Evolutionary conservation across 1,139 yeast species (phyloP).

Genomic region (Geotrichum restrictum): DNA sequence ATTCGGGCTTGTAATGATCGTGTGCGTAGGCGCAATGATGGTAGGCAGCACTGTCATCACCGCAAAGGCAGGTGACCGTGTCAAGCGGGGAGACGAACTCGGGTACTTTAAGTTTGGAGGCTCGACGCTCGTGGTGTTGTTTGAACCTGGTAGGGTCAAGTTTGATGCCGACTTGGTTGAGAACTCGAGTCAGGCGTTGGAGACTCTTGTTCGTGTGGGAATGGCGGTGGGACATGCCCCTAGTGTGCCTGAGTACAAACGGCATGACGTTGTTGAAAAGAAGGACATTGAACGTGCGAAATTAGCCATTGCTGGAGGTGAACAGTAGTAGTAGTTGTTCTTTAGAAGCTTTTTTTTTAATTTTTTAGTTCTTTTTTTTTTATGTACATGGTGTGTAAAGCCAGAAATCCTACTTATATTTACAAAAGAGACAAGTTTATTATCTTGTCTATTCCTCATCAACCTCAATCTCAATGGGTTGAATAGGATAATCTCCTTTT

Average conservation of each 20-base stretch:
- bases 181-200: conserved; percentile 67
- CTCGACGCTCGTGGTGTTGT: conserved; percentile 68
- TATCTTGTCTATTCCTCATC: no score
- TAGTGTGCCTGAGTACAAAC: conserved; percentile 26
- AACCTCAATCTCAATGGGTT: conserved; percentile 18
- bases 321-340: no score
- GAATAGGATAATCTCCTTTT: conserved; percentile 40
- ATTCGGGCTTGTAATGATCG: conserved; percentile 73
- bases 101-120: conserved; percentile 98
- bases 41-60: conserved; percentile 85
- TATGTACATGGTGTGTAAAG: neutral
- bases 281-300: conserved; percentile 28
- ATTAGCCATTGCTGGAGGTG: conserved; percentile 27
- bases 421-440: no score
- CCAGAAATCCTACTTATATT: no score
- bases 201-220: conserved; percentile 83
- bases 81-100: conserved; percentile 72
- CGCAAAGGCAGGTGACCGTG: conserved; percentile 54
- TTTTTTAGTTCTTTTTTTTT: neutral
- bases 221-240: conserved; percentile 79
- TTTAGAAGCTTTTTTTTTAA: no score
- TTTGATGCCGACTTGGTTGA: conserved; percentile 72
- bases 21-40: conserved; percentile 98
- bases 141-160: conserved; percentile 43
- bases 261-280: conserved; percentile 26